A percentile compares a stretch with the other conserved stretches of the same genome.
Conservation (phyloP, 78 protist species). For the Pigoraptor vietnamica region DNA sequence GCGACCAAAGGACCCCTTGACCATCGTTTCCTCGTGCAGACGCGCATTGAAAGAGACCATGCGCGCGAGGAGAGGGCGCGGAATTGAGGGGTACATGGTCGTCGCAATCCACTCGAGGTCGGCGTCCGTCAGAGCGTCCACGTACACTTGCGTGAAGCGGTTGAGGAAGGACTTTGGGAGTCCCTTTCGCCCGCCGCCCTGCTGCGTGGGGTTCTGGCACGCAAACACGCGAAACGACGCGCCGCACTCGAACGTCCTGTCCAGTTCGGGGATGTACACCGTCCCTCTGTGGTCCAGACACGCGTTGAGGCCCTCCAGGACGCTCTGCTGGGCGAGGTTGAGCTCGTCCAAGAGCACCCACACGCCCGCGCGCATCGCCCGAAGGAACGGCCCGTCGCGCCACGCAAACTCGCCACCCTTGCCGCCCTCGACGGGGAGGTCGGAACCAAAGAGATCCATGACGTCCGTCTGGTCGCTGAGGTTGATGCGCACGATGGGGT, state of each 20-base stretch:
- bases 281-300: conserved; percentile 93
- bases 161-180: conserved; percentile 98
- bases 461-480: conserved; percentile 99
- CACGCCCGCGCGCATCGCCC: conserved; percentile 79
- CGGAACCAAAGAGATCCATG: conserved; percentile 96
- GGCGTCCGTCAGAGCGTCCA: conserved; percentile 48
- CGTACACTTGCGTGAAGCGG: conserved; percentile 90
- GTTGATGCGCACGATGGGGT: conserved; percentile 90
- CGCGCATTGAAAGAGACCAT: conserved; percentile 69
- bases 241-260: conserved; percentile 61
- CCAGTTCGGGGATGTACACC: conserved; percentile 94
- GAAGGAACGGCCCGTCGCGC: conserved; percentile 90
- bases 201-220: conserved; percentile 93
- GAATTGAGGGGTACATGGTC: conserved; percentile 48
- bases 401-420: conserved; percentile 86
- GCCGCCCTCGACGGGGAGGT: conserved; percentile 92
- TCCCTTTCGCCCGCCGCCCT: conserved; percentile 99
- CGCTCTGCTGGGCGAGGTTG: conserved; percentile 98
- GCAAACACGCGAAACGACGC: conserved; percentile 86
- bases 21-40: conserved; percentile 49
- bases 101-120: conserved; percentile 69
- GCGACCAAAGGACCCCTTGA: conserved; percentile 41
- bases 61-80: neutral
- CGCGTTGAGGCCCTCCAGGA: conserved; percentile 99
- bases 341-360: conserved; percentile 99